These are phyloP conservation scores for Dacryopinax spathularia DNA, from an alignment of 768 basidiomycete genomes.

Conservation along the genomic window DNA sequence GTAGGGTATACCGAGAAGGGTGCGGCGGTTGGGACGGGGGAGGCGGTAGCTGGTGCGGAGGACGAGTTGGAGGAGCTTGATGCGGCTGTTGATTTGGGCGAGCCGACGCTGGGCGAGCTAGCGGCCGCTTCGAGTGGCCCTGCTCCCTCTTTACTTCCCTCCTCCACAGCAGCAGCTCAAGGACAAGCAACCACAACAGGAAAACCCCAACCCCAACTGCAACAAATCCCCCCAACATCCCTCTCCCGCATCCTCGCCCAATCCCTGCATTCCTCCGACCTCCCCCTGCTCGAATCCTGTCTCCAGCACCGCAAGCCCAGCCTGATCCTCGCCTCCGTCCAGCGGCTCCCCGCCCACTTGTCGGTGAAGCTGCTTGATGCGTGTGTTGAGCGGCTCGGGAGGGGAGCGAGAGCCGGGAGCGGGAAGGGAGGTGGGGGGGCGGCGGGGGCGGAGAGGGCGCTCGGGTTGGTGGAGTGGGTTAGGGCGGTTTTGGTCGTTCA, in stretches of 20 bases:
- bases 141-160: constrained; percentile 11
- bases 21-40: not conserved
- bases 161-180: no score
- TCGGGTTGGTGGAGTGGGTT: constrained; percentile 57
- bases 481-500: constrained; percentile 73
- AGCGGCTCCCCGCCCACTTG: constrained; percentile 70
- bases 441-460: constrained; percentile 64
- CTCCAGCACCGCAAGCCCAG: constrained; percentile 65
- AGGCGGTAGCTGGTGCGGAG: not conserved
- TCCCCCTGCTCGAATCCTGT: constrained; percentile 73
- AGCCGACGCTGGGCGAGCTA: constrained; percentile 82
- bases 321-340: constrained; percentile 76
- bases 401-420: constrained; percentile 52
- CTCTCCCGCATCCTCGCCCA: constrained; percentile 89
- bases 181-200: no score
- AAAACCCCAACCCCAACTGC: constrained; percentile 27
- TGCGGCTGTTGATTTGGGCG: constrained; percentile 72
- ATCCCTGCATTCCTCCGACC: constrained; percentile 89
- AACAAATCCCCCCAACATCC: constrained; percentile 51
- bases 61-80: constrained; percentile 15
- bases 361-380: constrained; percentile 74
- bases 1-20: no score
- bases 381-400: constrained; percentile 76
- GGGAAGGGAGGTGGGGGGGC: constrained; percentile 68
- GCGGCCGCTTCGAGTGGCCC: constrained; percentile 19